Evolutionary conservation across 1,139 yeast species (phyloP), one percentile per base, ranked within the genome.

Genomic region (Dujonia santamariae): DNA sequence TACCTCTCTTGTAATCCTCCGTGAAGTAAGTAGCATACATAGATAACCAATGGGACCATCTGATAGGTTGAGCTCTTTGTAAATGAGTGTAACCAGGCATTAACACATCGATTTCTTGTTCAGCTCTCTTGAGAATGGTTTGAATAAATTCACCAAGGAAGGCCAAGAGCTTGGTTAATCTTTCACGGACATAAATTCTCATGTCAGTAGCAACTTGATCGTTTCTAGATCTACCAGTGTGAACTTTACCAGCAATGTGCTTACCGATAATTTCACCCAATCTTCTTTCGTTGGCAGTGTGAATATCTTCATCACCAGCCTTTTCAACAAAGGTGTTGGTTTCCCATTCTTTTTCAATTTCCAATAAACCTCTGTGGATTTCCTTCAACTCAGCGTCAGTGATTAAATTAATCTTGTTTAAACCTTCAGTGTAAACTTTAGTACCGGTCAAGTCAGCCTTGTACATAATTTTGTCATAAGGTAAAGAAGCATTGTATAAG

Each of bases 61-160:
- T 80, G 54, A 92, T 92, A 17, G 99, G 99, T 62, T 92, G 99
- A 3, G 98, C 98, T 58, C 96, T 84, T 72, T 92, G 99, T 59
- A 92, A 71, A 64, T 92, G 99, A 12, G 99, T 92, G 65, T 92
- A 92, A 23, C 99, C 99, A 8, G 99, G 99, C 97, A 92, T 90
- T 55, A 92, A 72, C 17, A 84, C 85, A 47, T 84, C 95, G 40
- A 92, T 85, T 63, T 92, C 99, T 32, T 70, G 61, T 50, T 78
- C 81, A 4, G 95, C 97, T 53, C 99, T 79, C 39, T 71, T 71
- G 33, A 80, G 56, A 47, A 92, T 75, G 18, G 82, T 81, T 41
- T 66, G 59, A 53, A 90, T 82, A 42, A 90, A 74, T 24, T 67
- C 71, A 35, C 68, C 70, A 52, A 92, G 65, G 40, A 75, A 71